These are phyloP conservation scores for Rhododendron kiyosumense DNA, from an alignment of 148 eudicot genomes.

Conservation along the genomic window DNA sequence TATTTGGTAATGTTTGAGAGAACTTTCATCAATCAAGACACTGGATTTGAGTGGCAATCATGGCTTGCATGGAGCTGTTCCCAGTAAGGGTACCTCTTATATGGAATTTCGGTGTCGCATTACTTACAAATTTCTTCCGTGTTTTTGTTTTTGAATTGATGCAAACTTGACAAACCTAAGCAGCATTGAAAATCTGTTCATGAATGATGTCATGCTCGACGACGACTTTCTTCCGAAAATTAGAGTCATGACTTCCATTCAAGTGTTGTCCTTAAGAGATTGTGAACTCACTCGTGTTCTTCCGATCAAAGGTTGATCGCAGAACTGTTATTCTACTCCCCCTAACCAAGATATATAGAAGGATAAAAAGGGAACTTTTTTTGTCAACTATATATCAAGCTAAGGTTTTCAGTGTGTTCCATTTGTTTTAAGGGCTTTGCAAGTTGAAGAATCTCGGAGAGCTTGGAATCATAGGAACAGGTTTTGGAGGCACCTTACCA, in stretches of 20 bases:
- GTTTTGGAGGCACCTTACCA: neutral
- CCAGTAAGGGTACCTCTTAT: neutral
- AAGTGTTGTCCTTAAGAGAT: neutral
- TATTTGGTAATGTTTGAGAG: neutral
- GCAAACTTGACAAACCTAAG: neutral
- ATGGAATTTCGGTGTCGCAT: neutral
- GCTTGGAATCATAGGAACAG: neutral
- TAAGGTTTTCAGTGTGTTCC: neutral
- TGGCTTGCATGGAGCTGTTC: neutral
- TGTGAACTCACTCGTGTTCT: neutral
- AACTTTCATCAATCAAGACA: neutral
- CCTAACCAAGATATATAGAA: neutral
- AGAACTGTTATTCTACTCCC: neutral
- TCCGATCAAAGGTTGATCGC: neutral
- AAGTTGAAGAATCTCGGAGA: neutral
- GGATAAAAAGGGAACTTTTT: neutral
- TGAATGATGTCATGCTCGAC: neutral
- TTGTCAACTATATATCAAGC: neutral
- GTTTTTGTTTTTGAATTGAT: neutral
- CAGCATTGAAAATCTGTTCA: neutral
- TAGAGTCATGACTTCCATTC: neutral
- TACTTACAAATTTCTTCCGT: neutral
- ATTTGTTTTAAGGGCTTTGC: neutral
- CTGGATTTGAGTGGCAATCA: neutral
- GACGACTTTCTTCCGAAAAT: neutral